phyloP scores from a whole-genome alignment of 345 rosid genomes.

The Pistacia integerrima region DNA sequence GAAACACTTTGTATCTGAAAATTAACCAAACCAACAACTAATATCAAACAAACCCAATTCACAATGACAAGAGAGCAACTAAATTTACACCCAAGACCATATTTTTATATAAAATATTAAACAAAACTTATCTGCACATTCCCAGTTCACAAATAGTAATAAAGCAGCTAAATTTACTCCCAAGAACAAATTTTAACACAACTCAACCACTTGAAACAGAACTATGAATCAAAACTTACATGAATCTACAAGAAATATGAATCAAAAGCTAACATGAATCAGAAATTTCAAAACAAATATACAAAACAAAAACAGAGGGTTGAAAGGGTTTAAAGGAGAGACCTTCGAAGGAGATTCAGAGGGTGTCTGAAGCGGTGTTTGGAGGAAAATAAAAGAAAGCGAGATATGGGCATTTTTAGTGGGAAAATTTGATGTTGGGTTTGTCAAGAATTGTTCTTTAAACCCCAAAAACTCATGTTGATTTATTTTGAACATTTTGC shows the following conservation, averaged over 20 bases:
- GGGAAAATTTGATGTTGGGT: neutral
- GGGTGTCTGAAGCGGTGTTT: conserved; percentile 36
- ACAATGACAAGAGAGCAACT: neutral
- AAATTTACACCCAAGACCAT: neutral
- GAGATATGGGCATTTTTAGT: conserved; percentile 41
- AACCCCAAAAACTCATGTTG: conserved; percentile 9
- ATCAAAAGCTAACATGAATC: neutral
- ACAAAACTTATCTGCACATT: too few species aligned
- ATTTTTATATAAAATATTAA: neutral
- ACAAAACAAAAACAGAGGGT: neutral
- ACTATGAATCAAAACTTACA: too few species aligned
- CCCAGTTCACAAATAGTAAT: too few species aligned
- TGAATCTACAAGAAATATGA: neutral
- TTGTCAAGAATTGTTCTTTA: neutral
- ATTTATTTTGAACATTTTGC: neutral
- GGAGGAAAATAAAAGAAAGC: conserved; percentile 43
- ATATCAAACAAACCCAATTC: neutral
- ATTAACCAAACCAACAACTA: neutral
- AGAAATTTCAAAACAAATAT: too few species aligned
- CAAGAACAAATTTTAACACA: too few species aligned
- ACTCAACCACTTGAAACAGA: too few species aligned
- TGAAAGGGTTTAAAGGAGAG: conserved; percentile 18
- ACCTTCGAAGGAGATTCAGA: conserved; percentile 38
- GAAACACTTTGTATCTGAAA: neutral
- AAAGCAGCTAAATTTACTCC: too few species aligned